phyloP scores from a whole-genome alignment of 2,329 filamentous ascomycete genomes.

The Raffaelea arxii region DNA sequence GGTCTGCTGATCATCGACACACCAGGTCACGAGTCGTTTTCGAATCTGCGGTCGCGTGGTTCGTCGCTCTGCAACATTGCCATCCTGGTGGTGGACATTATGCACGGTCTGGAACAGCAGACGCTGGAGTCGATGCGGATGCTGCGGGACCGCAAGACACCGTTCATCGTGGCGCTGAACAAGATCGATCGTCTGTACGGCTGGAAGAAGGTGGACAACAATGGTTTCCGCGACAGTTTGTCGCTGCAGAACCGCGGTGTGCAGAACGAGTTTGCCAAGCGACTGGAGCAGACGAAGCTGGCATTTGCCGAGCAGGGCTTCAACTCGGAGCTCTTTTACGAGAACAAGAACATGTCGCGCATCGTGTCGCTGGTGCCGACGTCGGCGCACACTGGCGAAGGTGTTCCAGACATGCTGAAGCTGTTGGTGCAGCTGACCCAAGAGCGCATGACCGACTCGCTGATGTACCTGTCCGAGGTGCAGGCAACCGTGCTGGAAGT shows the following conservation, averaged over 20 bases:
- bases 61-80: slow-evolving; percentile 99
- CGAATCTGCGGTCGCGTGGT: slow-evolving; percentile 90
- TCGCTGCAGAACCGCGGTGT: slow-evolving; percentile 85
- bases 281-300: slow-evolving; percentile 82
- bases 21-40: slow-evolving; percentile 99
- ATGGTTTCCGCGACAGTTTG: slow-evolving; percentile 91
- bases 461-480: slow-evolving; percentile 98
- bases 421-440: slow-evolving; percentile 86
- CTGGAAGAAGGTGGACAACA: slow-evolving; percentile 98
- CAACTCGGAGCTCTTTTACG: slow-evolving; percentile 93
- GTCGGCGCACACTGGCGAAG: slow-evolving; percentile 96
- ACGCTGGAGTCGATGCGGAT: slow-evolving; percentile 96
- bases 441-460: slow-evolving; percentile 90
- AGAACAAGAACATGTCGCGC: slow-evolving; percentile 95
- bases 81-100: slow-evolving; percentile 97
- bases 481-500: slow-evolving; percentile 97
- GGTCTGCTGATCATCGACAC: slow-evolving; percentile 96
- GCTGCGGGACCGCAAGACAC: slow-evolving; percentile 85
- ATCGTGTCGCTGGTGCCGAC: slow-evolving; percentile 95
- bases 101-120: slow-evolving; percentile 97
- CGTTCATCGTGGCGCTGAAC: slow-evolving; percentile 97
- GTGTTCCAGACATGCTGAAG: slow-evolving; percentile 98
- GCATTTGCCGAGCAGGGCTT: slow-evolving; percentile 95
- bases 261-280: slow-evolving; percentile 87
- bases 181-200: slow-evolving; percentile 99